phyloP scores from a whole-genome alignment of 768 basidiomycete species.

The Podaxis carcinomalis region DNA sequence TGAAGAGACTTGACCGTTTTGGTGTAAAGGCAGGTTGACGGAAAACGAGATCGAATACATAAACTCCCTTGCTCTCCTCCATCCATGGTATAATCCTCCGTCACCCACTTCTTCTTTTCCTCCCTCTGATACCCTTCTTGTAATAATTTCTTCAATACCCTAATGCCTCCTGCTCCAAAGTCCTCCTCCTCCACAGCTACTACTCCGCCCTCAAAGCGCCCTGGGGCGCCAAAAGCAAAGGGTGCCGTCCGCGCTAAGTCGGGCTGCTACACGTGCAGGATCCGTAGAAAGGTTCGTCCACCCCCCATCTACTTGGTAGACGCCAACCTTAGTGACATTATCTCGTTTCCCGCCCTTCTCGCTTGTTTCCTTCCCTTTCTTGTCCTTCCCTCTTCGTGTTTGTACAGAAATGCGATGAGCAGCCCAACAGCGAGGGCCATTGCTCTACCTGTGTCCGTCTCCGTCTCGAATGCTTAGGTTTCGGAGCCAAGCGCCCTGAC shows the following conservation, averaged over 20 bases:
- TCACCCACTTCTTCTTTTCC: conserved; percentile 12
- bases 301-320: not conserved
- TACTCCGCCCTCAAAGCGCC: conserved; percentile 10
- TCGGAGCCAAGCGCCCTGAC: conserved; percentile 81
- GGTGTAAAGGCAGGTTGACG: not conserved
- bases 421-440: conserved; percentile 51
- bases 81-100: conserved; percentile 11
- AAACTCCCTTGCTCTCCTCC: not conserved
- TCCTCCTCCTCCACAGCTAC: conserved; percentile 34
- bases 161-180: conserved; percentile 40
- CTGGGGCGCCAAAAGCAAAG: conserved; percentile 67
- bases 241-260: conserved; percentile 83
- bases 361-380: not conserved
- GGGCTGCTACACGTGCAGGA: conserved; percentile 86
- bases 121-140: conserved; percentile 9
- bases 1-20: not conserved
- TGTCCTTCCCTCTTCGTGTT: conserved; percentile 10
- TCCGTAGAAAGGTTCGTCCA: conserved; percentile 69
- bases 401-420: conserved; percentile 80
- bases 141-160: not conserved
- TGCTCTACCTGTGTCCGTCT: conserved; percentile 79
- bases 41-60: conserved; percentile 1
- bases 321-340: conserved; percentile 3
- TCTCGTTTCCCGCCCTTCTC: not conserved
- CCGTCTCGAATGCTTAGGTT: conserved; percentile 80